Evolutionary conservation across 2,329 filamentous ascomycete species (phyloP), one percentile per base, ranked within the genome.

Genomic region (Pseudonectria foliicola): DNA sequence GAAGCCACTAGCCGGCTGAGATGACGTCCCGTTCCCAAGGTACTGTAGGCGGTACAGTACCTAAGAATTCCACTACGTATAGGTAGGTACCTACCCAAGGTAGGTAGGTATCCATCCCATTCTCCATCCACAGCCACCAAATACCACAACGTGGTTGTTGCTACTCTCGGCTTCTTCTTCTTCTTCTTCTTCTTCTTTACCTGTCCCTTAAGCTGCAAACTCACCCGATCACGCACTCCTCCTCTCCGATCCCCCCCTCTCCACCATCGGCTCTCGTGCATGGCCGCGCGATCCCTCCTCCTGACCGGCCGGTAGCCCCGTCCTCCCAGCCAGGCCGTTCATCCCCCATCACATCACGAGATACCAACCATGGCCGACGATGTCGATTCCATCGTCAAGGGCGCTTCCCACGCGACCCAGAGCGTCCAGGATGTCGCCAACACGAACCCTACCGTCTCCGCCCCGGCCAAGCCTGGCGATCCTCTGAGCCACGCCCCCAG

Each of bases 331-430:
- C 14, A n/a, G n/a, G n/a, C n/a, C n/a, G n/a, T n/a, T 12, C 33
- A 28, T 11, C 27, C 23, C 26, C 29, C 27, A 25, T 25, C 30
- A 25, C 29, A 25, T 13, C 10, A 10, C 24, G 21, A 12, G 16
- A 29, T 25, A 31, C 30, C 25, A 40, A 38, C 37, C 34, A 82
- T 83, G 77, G 68, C 76, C 49, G 74, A 80, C 56, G 68, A 75
- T 42, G 71, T 94, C 55, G 89, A 95, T 66, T 87, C 88, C 53
- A 75, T 95, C 53, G 86, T 96, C 66, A 96, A 95, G 66, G 90
- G 89, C 54, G 82, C 86, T 32, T 83, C 87, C 39, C 68, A 78
- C 39, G 73, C 82, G 37, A 73, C 75, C 49, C 70, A 76, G 49
- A 61, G 62, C 49, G 66, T 66, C 45, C 64, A 64, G 40, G 40